Evolutionary conservation across 345 rosid species (phyloP).

Genomic region (Salix dunnii): DNA sequence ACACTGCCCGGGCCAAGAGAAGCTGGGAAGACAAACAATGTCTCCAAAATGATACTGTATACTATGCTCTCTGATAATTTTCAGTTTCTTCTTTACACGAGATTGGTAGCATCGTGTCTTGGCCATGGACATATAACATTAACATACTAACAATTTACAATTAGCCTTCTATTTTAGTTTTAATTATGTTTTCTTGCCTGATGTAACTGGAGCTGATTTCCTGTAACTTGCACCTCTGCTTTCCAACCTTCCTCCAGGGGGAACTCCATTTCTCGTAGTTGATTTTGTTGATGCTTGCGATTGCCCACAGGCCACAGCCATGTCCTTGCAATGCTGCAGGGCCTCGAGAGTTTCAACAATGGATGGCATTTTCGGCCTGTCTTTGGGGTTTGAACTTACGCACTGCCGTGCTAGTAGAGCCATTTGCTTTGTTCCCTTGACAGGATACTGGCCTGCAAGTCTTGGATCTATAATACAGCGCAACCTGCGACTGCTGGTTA

Average conservation of each 20-base stretch:
- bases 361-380: slow-evolving; percentile 77
- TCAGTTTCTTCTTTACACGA: background rate
- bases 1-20: too few species aligned
- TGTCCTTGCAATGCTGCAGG: slow-evolving; percentile 58
- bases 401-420: slow-evolving; percentile 64
- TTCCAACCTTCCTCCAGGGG: slow-evolving; percentile 31
- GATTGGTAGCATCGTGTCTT: background rate
- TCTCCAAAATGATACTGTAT: background rate
- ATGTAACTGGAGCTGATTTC: slow-evolving; percentile 43
- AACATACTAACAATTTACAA: background rate
- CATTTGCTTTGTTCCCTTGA: slow-evolving; percentile 79
- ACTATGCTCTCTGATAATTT: background rate
- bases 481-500: slow-evolving; percentile 62
- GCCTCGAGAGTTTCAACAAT: slow-evolving; percentile 61
- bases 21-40: too few species aligned
- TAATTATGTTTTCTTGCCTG: slow-evolving; percentile 27
- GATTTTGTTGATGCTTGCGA: slow-evolving; percentile 51
- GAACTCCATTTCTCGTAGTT: slow-evolving; percentile 27
- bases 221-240: slow-evolving; percentile 26
- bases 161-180: background rate
- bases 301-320: slow-evolving; percentile 70
- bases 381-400: slow-evolving; percentile 74
- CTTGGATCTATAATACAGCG: slow-evolving; percentile 71
- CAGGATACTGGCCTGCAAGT: slow-evolving; percentile 74
- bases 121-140: background rate